Evolutionary conservation across 805 yeast genomes (phyloP).

Genomic region (Sungouiella thailandica): DNA sequence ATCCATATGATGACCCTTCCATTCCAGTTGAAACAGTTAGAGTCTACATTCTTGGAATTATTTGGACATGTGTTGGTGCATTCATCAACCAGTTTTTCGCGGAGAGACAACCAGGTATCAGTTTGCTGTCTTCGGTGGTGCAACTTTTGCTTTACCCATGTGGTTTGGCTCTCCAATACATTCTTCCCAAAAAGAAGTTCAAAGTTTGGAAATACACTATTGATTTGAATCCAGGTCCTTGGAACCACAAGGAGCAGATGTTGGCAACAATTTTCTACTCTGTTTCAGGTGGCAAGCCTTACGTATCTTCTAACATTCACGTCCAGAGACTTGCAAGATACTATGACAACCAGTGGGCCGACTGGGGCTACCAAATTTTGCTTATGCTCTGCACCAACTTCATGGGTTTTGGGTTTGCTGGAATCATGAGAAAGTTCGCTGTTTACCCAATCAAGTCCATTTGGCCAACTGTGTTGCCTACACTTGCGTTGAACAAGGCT

Average conservation of each 20-base stretch:
- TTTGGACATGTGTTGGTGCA: conserved; percentile 26
- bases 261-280: conserved; percentile 45
- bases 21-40: conserved; percentile 35
- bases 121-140: conserved; percentile 11
- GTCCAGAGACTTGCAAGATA: conserved; percentile 13
- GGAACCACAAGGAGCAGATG: conserved; percentile 64
- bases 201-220: conserved; percentile 29
- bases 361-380: conserved; percentile 19
- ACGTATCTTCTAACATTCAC: conserved; percentile 26
- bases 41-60: conserved; percentile 16
- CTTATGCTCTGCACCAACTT: conserved; percentile 22
- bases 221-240: conserved; percentile 58
- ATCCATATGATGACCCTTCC: conserved; percentile 34
- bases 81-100: conserved; percentile 14
- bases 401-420: conserved; percentile 30
- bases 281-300: conserved; percentile 26
- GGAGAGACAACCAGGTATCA: conserved; percentile 14
- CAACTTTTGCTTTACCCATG: conserved; percentile 17
- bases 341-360: conserved; percentile 24
- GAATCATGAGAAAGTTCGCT: conserved; percentile 24
- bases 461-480: conserved; percentile 35
- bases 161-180: conserved; percentile 34
- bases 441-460: conserved; percentile 23
- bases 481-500: conserved; percentile 45
- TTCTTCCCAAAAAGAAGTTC: conserved; percentile 39